These are phyloP conservation scores for Aurinia saxatilis DNA, from an alignment of 345 rosid species.

Conservation along the genomic window DNA sequence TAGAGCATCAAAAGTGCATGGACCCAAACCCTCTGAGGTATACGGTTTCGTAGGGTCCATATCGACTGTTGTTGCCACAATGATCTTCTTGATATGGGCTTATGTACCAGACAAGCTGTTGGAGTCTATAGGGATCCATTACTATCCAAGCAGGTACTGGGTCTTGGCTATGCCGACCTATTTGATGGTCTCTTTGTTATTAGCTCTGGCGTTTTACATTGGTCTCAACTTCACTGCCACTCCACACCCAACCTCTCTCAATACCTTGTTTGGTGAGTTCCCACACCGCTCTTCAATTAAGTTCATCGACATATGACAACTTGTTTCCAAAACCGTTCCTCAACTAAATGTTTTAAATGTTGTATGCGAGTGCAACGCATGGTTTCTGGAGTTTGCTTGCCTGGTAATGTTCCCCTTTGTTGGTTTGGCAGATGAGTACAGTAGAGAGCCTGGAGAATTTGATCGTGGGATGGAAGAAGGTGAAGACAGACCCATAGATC, in stretches of 20 bases:
- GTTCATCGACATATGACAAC: no score
- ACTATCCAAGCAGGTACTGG: conserved; percentile 86
- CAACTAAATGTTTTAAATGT: no score
- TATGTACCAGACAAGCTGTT: conserved; percentile 72
- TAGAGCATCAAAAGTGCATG: conserved; percentile 55
- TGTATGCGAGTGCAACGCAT: no score
- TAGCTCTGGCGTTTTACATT: conserved; percentile 49
- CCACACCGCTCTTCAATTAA: neutral
- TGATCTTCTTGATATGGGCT: conserved; percentile 76
- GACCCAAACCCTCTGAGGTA: conserved; percentile 76
- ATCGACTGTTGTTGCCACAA: conserved; percentile 71
- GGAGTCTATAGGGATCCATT: conserved; percentile 57
- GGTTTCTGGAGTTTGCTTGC: no score
- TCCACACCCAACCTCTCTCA: conserved; percentile 54
- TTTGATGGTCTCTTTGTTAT: conserved; percentile 42
- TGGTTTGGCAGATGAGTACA: conserved; percentile 61
- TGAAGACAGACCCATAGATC: conserved; percentile 59
- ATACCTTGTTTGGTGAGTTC: conserved; percentile 54
- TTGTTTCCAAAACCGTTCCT: no score
- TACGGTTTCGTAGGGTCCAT: conserved; percentile 87
- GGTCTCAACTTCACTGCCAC: conserved; percentile 84
- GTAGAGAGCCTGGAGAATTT: conserved; percentile 52
- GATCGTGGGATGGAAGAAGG: conserved; percentile 31
- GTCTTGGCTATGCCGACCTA: conserved; percentile 75
- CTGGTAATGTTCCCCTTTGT: no score